These are phyloP conservation scores for Pseudoscleropodium purum DNA, from an alignment of 225 moss, liverwort and hornwort species.

Conservation along the genomic window DNA sequence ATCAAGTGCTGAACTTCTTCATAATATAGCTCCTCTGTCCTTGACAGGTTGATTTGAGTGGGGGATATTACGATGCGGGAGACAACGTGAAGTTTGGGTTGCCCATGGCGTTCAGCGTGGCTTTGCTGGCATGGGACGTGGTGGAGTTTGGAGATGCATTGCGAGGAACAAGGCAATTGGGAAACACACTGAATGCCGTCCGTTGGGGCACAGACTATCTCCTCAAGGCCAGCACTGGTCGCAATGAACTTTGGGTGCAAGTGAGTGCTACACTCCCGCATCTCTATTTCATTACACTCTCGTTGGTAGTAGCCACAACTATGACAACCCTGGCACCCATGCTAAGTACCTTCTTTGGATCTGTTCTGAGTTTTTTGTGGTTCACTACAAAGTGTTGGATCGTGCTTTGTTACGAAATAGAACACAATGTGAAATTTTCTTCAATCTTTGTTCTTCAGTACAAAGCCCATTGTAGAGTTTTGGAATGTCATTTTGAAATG, in stretches of 20 bases:
- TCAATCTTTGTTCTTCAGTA: neutral
- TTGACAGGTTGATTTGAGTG: neutral
- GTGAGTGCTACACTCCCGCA: neutral
- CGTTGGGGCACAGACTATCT: conserved; percentile 50
- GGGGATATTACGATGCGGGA: neutral
- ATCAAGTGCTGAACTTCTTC: neutral
- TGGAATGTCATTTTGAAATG: neutral
- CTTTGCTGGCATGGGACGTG: conserved; percentile 23
- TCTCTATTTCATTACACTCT: neutral
- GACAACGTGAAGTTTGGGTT: neutral
- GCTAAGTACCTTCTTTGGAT: too few species aligned
- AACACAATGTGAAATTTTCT: neutral
- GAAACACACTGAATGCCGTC: conserved; percentile 23
- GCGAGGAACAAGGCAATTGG: conserved; percentile 19
- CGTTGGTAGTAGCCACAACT: too few species aligned
- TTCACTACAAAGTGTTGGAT: neutral
- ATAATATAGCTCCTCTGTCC: neutral
- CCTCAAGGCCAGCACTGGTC: conserved; percentile 11
- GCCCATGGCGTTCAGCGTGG: conserved; percentile 16
- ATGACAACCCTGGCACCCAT: too few species aligned
- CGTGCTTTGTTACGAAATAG: neutral
- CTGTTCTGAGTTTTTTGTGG: too few species aligned
- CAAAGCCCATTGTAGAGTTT: too few species aligned
- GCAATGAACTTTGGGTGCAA: conserved; percentile 38
- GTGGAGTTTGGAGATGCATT: conserved; percentile 24